phyloP scores from a whole-genome alignment of 441 rosid genomes.

The Jatropha podagrica region DNA sequence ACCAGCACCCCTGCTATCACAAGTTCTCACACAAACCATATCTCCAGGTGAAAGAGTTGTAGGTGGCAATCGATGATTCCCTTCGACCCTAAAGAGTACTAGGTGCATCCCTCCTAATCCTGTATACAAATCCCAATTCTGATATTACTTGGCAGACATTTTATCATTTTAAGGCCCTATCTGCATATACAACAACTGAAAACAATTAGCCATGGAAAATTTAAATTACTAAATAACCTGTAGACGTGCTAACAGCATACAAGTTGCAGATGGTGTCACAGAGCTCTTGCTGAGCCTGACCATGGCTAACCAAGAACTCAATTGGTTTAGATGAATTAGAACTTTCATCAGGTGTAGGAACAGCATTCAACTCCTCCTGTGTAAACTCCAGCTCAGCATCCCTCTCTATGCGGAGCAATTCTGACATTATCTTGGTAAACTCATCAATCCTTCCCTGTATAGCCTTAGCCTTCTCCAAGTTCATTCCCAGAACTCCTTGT shows the following conservation, averaged over 20 bases:
- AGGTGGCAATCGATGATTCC: slow-evolving; percentile 86
- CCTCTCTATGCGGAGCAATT: slow-evolving; percentile 82
- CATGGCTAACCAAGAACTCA: slow-evolving; percentile 94
- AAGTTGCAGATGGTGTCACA: slow-evolving; percentile 97
- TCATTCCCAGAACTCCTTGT: slow-evolving; percentile 85
- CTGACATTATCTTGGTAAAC: slow-evolving; percentile 70
- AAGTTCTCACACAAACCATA: slow-evolving; percentile 92
- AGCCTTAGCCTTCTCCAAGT: slow-evolving; percentile 65
- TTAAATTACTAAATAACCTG: slow-evolving; percentile 48
- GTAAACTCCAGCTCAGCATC: slow-evolving; percentile 96
- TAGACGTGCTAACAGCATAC: slow-evolving; percentile 78
- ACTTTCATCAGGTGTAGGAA: slow-evolving; percentile 75
- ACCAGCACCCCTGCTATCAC: slow-evolving; percentile 85
- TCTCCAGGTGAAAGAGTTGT: slow-evolving; percentile 96
- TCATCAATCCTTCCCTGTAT: slow-evolving; percentile 76
- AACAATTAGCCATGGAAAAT: slow-evolving; percentile 14
- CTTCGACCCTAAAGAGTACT: slow-evolving; percentile 80
- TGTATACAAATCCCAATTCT: slow-evolving; percentile 35
- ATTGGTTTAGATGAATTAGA: slow-evolving; percentile 69
- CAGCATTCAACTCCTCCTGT: slow-evolving; percentile 88
- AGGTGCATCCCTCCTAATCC: slow-evolving; percentile 97
- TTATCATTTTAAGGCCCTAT: not conserved
- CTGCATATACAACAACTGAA: slow-evolving; percentile 8
- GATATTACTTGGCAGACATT: slow-evolving; percentile 20
- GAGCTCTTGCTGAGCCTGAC: slow-evolving; percentile 90